Evolutionary conservation across 768 basidiomycete genomes (phyloP).

Genomic region (Thelephora ganbajun): DNA sequence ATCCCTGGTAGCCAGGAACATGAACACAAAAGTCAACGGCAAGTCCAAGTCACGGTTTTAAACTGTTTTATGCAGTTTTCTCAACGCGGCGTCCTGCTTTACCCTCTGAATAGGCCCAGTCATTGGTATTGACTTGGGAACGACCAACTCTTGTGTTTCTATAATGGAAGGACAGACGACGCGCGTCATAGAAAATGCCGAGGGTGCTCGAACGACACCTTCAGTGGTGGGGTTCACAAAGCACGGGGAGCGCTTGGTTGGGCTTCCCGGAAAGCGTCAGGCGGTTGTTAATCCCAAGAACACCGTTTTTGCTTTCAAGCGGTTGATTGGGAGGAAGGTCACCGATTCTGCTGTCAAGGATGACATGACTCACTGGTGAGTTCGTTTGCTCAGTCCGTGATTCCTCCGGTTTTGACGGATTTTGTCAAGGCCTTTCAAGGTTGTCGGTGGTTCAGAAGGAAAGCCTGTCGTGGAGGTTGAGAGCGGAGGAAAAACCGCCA

Average conservation of each 20-base stretch:
- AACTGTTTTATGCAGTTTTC: background rate
- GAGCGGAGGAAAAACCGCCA: constrained; percentile 69
- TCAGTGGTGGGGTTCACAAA: constrained; percentile 99
- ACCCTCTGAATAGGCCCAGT: constrained; percentile 48
- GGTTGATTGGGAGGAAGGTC: constrained; percentile 88
- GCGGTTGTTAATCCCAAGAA: constrained; percentile 91
- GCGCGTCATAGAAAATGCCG: constrained; percentile 93
- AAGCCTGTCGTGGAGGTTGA: constrained; percentile 78
- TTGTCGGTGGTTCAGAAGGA: constrained; percentile 59
- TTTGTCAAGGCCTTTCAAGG: constrained; percentile 57
- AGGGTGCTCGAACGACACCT: constrained; percentile 95
- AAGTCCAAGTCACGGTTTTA: constrained; percentile 12
- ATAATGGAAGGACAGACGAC: constrained; percentile 94
- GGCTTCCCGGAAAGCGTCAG: constrained; percentile 94
- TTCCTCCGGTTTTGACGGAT: background rate
- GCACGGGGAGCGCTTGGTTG: constrained; percentile 91
- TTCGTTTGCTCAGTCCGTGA: background rate
- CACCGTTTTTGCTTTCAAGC: constrained; percentile 91
- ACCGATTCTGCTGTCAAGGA: constrained; percentile 87
- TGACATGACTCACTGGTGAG: constrained; percentile 76
- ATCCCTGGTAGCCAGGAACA: constrained; percentile 72
- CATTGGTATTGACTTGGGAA: constrained; percentile 93
- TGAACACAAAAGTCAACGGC: constrained; percentile 93
- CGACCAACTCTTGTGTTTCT: constrained; percentile 83
- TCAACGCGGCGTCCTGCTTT: background rate